A percentile compares a stretch with the other conserved stretches of the same genome.
phyloP scores from a whole-genome alignment of 345 rosid genomes.

The Bruguiera gymnorhiza region DNA sequence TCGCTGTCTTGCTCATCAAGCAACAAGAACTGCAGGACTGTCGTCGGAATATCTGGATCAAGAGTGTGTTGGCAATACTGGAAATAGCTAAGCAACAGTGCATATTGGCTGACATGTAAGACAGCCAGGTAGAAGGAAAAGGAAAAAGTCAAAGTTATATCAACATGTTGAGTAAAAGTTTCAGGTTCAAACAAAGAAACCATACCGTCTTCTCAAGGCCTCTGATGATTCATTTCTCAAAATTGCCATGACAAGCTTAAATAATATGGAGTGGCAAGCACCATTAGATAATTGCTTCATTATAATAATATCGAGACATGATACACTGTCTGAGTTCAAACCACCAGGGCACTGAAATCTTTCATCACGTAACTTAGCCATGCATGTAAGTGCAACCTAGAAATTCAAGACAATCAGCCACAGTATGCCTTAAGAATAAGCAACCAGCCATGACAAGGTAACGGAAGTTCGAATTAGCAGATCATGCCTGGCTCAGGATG shows the following conservation, averaged over 20 bases:
- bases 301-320: constrained; percentile 78
- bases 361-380: constrained; percentile 93
- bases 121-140: background rate
- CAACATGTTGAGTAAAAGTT: constrained; percentile 15
- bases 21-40: constrained; percentile 68
- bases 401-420: constrained; percentile 16
- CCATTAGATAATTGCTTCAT: constrained; percentile 85
- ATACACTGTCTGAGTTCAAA: constrained; percentile 63
- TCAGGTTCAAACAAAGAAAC: constrained; percentile 12
- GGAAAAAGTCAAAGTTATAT: constrained; percentile 14
- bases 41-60: constrained; percentile 77
- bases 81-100: constrained; percentile 84
- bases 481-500: constrained; percentile 64
- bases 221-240: constrained; percentile 90
- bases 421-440: background rate
- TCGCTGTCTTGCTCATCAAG: constrained; percentile 82
- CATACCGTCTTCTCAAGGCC: constrained; percentile 92
- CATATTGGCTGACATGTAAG: constrained; percentile 61
- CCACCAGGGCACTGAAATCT: constrained; percentile 62
- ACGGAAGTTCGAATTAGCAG: background rate
- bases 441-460: background rate
- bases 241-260: constrained; percentile 83
- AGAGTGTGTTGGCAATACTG: constrained; percentile 92
- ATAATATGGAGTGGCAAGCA: constrained; percentile 79
- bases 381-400: constrained; percentile 96